These are phyloP conservation scores for Verticillium dahliae DNA, from an alignment of 2,329 filamentous ascomycete genomes.

Conservation along the genomic window DNA sequence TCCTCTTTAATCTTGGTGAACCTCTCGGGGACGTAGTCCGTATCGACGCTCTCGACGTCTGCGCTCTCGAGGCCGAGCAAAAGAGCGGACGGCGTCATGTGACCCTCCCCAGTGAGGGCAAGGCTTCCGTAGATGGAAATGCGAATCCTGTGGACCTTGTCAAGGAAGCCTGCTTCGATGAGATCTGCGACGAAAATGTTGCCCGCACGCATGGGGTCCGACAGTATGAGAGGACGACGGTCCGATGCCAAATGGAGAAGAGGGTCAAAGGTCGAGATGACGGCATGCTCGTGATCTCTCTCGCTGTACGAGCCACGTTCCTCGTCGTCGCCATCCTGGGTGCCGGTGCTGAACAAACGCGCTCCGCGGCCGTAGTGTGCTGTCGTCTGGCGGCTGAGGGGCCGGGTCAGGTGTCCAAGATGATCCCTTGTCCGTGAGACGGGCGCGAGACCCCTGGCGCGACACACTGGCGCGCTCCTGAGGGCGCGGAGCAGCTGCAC, in stretches of 20 bases:
- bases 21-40: constrained; percentile 37
- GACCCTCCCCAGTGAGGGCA: constrained; percentile 43
- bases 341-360: constrained; percentile 6
- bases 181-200: constrained; percentile 44
- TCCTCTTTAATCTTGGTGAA: constrained; percentile 38
- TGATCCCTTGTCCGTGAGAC: background rate
- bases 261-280: constrained; percentile 45
- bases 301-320: constrained; percentile 37
- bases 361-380: background rate
- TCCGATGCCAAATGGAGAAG: constrained; percentile 43
- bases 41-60: constrained; percentile 42
- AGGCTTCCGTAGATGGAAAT: constrained; percentile 43
- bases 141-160: constrained; percentile 38
- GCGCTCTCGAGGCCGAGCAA: constrained; percentile 42
- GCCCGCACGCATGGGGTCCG: constrained; percentile 44
- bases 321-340: constrained; percentile 19
- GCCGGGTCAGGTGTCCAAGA: background rate
- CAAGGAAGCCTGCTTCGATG: constrained; percentile 35
- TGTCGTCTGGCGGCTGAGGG: background rate
- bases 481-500: background rate
- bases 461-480: background rate
- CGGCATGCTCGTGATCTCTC: constrained; percentile 42
- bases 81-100: constrained; percentile 44
- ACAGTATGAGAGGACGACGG: constrained; percentile 46
- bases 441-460: background rate